A percentile compares a stretch with the other conserved stretches of the same genome.
phyloP scores from a whole-genome alignment of 306 rosid species.

The Sindora glabra region DNA sequence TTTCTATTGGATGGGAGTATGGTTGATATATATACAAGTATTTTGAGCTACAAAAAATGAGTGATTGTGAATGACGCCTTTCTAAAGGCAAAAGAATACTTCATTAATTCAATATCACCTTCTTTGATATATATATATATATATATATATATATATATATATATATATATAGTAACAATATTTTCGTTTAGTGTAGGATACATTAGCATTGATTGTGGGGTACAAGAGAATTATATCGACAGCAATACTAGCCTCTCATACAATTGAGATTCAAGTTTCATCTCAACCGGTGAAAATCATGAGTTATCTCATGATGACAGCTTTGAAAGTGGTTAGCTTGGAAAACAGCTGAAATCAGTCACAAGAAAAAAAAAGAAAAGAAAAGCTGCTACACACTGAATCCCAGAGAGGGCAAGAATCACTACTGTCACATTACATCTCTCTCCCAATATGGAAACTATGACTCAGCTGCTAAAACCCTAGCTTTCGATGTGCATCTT shows the following conservation, averaged over 20 bases:
- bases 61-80: too few species aligned
- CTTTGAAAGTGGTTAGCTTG: neutral
- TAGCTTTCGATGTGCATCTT: neutral
- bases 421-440: conserved; percentile 29
- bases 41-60: too few species aligned
- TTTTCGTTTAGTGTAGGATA: too few species aligned
- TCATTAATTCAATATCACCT: too few species aligned
- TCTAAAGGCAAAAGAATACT: too few species aligned
- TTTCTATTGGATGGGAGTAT: too few species aligned
- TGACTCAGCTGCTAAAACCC: neutral
- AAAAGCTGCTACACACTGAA: conserved; percentile 34
- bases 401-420: conserved; percentile 16
- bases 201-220: conserved; percentile 33
- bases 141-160: too few species aligned
- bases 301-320: neutral
- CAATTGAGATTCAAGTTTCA: conserved; percentile 13
- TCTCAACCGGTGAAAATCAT: conserved; percentile 15
- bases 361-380: conserved; percentile 4
- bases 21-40: too few species aligned
- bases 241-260: neutral
- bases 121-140: too few species aligned
- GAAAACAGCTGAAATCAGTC: neutral
- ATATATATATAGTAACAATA: too few species aligned
- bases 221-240: neutral
- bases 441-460: conserved; percentile 31